Conservation (phyloP, 179 eudicot species). For the Corrigiola litoralis region DNA sequence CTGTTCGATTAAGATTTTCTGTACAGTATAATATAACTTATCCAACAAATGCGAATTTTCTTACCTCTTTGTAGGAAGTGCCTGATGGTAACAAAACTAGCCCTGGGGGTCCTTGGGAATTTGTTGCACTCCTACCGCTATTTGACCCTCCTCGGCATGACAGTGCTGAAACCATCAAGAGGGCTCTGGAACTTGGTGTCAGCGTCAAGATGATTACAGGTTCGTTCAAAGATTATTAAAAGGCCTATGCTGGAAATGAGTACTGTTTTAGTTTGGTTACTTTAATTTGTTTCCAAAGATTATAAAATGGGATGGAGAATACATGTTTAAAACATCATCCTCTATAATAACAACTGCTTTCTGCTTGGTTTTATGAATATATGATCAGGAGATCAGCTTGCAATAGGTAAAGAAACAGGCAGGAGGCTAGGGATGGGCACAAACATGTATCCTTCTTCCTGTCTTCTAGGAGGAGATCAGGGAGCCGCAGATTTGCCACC, state of each 20-base stretch:
- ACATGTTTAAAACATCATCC: too few species aligned
- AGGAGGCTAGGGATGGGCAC: conserved; percentile 48
- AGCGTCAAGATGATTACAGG: conserved; percentile 54
- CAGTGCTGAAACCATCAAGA: conserved; percentile 42
- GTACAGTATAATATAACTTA: too few species aligned
- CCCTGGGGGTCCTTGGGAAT: conserved; percentile 45
- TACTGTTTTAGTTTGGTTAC: too few species aligned
- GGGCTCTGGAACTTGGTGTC: conserved; percentile 44
- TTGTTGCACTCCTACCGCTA: conserved; percentile 43
- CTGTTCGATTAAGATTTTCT: too few species aligned
- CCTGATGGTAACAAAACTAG: conserved; percentile 35
- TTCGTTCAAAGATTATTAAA: not conserved
- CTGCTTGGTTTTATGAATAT: not conserved
- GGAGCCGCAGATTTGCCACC: conserved; percentile 24
- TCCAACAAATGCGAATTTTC: too few species aligned
- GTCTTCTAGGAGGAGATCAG: conserved; percentile 21
- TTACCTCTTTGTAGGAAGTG: conserved; percentile 28
- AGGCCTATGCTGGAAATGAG: not conserved
- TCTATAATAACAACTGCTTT: not conserved
- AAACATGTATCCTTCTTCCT: conserved; percentile 45
- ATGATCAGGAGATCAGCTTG: conserved; percentile 38
- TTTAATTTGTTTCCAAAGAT: too few species aligned
- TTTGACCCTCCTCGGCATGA: conserved; percentile 54
- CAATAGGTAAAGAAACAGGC: conserved; percentile 42
- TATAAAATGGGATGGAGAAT: too few species aligned